phyloP scores from a whole-genome alignment of 1,139 yeast species.

The Casaregolazyma suthepensis region DNA sequence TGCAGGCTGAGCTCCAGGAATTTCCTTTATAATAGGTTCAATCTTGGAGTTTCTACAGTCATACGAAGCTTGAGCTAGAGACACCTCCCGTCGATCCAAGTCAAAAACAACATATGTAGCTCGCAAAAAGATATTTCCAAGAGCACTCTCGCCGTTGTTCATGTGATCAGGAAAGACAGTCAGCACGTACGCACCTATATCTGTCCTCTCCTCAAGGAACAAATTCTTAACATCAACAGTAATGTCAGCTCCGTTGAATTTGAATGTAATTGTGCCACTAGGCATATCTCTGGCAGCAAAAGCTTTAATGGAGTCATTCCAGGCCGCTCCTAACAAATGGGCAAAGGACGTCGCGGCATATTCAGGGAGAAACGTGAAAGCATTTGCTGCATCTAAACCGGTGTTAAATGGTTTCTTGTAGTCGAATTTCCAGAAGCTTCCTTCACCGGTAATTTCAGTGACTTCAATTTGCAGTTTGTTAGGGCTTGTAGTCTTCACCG shows the following conservation, averaged over 20 bases:
- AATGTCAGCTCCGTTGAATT: slow-evolving; percentile 40
- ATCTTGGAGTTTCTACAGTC: too few relatives aligned
- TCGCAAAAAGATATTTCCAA: slow-evolving; percentile 76
- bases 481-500: slow-evolving; percentile 19
- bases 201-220: not conserved
- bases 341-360: slow-evolving; percentile 14
- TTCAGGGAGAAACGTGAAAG: slow-evolving; percentile 22
- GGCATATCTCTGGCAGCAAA: slow-evolving; percentile 12
- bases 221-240: slow-evolving; percentile 34
- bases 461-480: not conserved
- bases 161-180: slow-evolving; percentile 24
- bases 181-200: slow-evolving; percentile 15
- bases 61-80: slow-evolving; percentile 55
- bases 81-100: slow-evolving; percentile 56
- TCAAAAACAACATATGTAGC: slow-evolving; percentile 76
- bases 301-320: slow-evolving; percentile 6
- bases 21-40: too few relatives aligned
- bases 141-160: slow-evolving; percentile 29
- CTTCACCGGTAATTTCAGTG: not conserved
- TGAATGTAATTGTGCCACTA: slow-evolving; percentile 26
- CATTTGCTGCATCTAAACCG: slow-evolving; percentile 8
- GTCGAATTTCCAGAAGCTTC: not conserved
- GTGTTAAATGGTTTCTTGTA: not conserved
- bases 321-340: slow-evolving; percentile 16
- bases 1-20: too few relatives aligned